These are phyloP conservation scores for Isabelozyma gotoi DNA, from an alignment of 805 yeast species.

Conservation along the genomic window DNA sequence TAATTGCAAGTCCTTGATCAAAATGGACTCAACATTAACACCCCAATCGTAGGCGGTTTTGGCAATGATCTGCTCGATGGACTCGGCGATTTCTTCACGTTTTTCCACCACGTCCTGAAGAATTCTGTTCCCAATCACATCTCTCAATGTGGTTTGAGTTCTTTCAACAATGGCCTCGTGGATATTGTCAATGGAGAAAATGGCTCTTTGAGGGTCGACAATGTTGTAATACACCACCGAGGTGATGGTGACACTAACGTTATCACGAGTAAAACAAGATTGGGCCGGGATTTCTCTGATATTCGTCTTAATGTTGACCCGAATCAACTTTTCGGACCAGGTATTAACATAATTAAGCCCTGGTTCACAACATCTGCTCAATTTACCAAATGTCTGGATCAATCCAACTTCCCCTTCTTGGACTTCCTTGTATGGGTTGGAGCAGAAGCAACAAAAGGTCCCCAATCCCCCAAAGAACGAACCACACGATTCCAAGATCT, in stretches of 20 bases:
- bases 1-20: conserved; percentile 64
- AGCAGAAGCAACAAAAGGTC: conserved; percentile 54
- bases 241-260: conserved; percentile 59
- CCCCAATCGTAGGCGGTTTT: conserved; percentile 72
- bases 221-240: conserved; percentile 69
- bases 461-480: conserved; percentile 52
- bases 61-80: conserved; percentile 60
- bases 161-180: conserved; percentile 59
- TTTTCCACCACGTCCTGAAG: conserved; percentile 73
- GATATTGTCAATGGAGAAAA: conserved; percentile 55
- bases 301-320: conserved; percentile 55
- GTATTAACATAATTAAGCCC: conserved; percentile 66
- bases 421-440: conserved; percentile 60
- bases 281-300: conserved; percentile 68
- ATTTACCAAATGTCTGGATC: conserved; percentile 64
- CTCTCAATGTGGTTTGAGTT: conserved; percentile 72
- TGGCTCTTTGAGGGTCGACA: conserved; percentile 65
- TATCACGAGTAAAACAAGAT: conserved; percentile 69
- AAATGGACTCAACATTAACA: conserved; percentile 62
- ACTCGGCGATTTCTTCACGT: conserved; percentile 67
- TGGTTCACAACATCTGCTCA: conserved; percentile 65
- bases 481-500: conserved; percentile 42
- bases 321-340: conserved; percentile 55
- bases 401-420: conserved; percentile 70
- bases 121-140: conserved; percentile 64